Conservation (phyloP, 1,284 basidiomycete species). For the Apiotrichum sp. region DNA sequence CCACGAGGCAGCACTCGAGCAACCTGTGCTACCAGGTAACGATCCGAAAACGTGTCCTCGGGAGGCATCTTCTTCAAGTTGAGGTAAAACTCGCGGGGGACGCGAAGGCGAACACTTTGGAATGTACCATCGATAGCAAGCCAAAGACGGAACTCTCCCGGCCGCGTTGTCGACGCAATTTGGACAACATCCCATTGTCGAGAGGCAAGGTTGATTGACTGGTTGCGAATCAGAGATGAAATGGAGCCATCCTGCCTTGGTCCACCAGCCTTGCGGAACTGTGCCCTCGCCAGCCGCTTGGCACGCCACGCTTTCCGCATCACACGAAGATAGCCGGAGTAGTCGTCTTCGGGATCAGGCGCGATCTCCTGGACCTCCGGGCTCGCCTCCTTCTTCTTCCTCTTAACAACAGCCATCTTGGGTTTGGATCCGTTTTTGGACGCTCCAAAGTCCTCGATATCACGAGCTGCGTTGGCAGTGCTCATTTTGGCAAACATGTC, state of each 20-base stretch:
- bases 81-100: slow-evolving; percentile 88
- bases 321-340: slow-evolving; percentile 71
- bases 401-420: slow-evolving; percentile 55
- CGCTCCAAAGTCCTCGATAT: slow-evolving; percentile 54
- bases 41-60: slow-evolving; percentile 59
- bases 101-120: slow-evolving; percentile 69
- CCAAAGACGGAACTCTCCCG: slow-evolving; percentile 88
- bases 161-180: slow-evolving; percentile 66
- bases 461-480: slow-evolving; percentile 5
- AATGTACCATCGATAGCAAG: slow-evolving; percentile 76
- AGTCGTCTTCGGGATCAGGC: slow-evolving; percentile 61
- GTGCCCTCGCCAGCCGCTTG: slow-evolving; percentile 51
- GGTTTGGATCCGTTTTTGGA: slow-evolving; percentile 17
- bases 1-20: slow-evolving; percentile 75
- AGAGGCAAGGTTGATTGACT: slow-evolving; percentile 58
- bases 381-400: slow-evolving; percentile 40
- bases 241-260: slow-evolving; percentile 50
- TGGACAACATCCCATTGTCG: slow-evolving; percentile 91
- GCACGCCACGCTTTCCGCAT: slow-evolving; percentile 77
- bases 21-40: slow-evolving; percentile 70
- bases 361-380: slow-evolving; percentile 27
- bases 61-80: slow-evolving; percentile 69
- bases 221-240: slow-evolving; percentile 73
- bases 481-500: slow-evolving; percentile 75
- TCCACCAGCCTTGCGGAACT: slow-evolving; percentile 43